Evolutionary conservation across 805 yeast genomes (phyloP).

Genomic region (Wickerhamiella allomyrinae): DNA sequence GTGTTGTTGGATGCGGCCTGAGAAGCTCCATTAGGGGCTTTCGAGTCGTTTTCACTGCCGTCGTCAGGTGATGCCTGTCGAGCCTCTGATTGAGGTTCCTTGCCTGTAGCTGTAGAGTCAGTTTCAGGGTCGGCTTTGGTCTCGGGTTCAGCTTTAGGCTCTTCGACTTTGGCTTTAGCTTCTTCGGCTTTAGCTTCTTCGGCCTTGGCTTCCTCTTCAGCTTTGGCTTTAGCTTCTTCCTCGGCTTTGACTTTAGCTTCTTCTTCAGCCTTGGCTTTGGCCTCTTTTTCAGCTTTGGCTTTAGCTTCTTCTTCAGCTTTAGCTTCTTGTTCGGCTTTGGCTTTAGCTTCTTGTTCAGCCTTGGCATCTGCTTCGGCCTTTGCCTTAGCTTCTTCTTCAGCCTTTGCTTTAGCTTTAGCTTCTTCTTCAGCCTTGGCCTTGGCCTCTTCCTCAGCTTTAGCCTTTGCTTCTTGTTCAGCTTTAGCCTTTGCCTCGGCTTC

Average conservation of each 20-base stretch:
- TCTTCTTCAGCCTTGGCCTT: not conserved
- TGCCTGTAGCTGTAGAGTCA: too few relatives aligned
- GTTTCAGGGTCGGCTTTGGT: not conserved
- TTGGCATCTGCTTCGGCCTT: not conserved
- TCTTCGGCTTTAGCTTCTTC: not conserved
- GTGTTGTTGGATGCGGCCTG: not conserved
- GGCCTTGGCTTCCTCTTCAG: slow-evolving; percentile 1
- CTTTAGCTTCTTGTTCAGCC: slow-evolving; percentile 2
- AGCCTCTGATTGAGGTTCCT: too few relatives aligned
- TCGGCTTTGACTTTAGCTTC: not conserved
- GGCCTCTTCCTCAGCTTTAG: not conserved
- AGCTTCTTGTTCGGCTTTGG: not conserved
- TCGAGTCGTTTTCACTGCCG: too few relatives aligned
- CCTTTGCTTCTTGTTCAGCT: slow-evolving; percentile 1
- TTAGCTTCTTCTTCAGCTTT: not conserved
- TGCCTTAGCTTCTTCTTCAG: not conserved
- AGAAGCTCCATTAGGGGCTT: too few relatives aligned
- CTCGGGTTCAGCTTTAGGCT: not conserved
- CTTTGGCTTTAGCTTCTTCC: not conserved
- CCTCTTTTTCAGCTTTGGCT: not conserved
- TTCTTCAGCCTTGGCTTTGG: not conserved
- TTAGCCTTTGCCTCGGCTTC: not conserved
- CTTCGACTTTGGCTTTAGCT: not conserved
- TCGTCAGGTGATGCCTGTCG: too few relatives aligned
- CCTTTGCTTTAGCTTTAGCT: not conserved